A percentile compares a stretch with the other conserved stretches of the same genome.
phyloP scores from a whole-genome alignment of 208 protist species.

The Trypanosoma lewisi region DNA sequence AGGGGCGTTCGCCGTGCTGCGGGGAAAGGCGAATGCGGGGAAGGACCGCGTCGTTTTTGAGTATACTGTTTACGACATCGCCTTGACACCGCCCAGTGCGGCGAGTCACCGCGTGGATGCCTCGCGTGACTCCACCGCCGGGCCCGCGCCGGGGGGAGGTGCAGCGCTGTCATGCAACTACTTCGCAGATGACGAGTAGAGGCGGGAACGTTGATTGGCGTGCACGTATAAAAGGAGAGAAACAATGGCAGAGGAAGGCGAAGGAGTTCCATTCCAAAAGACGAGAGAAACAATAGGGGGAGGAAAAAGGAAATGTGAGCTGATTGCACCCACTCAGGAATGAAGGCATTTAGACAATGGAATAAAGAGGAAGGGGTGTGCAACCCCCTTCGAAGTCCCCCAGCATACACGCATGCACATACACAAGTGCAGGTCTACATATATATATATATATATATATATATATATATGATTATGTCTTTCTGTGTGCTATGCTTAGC shows the following conservation, averaged over 20 bases:
- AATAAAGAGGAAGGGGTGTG: too few relatives aligned
- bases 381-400: too few relatives aligned
- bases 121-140: slow-evolving; percentile 19
- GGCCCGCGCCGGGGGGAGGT: neutral
- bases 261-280: too few relatives aligned
- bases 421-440: neutral
- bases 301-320: too few relatives aligned
- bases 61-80: slow-evolving; percentile 57
- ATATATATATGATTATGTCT: neutral
- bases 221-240: too few relatives aligned
- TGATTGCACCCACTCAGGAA: too few relatives aligned
- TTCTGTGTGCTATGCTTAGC: neutral
- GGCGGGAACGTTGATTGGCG: neutral
- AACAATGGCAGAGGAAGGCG: too few relatives aligned
- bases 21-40: slow-evolving; percentile 36
- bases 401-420: neutral
- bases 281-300: too few relatives aligned
- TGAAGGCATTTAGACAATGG: too few relatives aligned
- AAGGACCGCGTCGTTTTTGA: slow-evolving; percentile 56
- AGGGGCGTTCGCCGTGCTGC: slow-evolving; percentile 68
- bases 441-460: neutral
- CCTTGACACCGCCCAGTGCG: neutral
- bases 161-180: neutral
- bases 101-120: neutral
- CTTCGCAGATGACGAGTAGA: neutral